Conservation (phyloP, 75 land plant genomes). For the Cunninghamia lanceolata region DNA sequence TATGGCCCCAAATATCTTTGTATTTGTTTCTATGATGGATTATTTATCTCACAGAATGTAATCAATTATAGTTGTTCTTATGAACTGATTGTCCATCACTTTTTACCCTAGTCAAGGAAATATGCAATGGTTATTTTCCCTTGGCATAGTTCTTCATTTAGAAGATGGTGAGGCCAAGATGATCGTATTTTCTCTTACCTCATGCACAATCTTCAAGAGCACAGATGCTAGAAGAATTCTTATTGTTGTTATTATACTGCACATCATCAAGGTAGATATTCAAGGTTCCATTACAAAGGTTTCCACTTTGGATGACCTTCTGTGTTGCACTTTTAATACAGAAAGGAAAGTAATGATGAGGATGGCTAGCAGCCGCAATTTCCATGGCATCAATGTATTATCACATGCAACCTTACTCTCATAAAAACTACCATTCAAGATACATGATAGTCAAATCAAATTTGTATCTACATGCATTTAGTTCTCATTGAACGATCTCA, state of each 20-base stretch:
- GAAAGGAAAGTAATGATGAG: not conserved
- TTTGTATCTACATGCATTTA: not conserved
- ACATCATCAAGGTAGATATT: not conserved
- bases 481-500: not conserved
- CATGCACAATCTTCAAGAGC: not conserved
- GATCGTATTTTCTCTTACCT: not conserved
- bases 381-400: not conserved
- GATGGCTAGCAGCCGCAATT: not conserved
- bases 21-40: constrained; percentile 4
- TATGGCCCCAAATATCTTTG: not conserved
- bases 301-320: not conserved
- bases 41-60: not conserved
- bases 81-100: not conserved
- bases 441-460: not conserved
- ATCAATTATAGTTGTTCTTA: not conserved
- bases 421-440: not conserved
- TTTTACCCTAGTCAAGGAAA: not conserved
- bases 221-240: not conserved
- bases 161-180: not conserved
- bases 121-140: not conserved
- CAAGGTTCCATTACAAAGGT: not conserved
- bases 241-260: not conserved
- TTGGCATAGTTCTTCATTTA: not conserved
- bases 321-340: not conserved
- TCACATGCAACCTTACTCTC: not conserved